Conservation (phyloP, 441 rosid species). For the Populus tomentosa region DNA sequence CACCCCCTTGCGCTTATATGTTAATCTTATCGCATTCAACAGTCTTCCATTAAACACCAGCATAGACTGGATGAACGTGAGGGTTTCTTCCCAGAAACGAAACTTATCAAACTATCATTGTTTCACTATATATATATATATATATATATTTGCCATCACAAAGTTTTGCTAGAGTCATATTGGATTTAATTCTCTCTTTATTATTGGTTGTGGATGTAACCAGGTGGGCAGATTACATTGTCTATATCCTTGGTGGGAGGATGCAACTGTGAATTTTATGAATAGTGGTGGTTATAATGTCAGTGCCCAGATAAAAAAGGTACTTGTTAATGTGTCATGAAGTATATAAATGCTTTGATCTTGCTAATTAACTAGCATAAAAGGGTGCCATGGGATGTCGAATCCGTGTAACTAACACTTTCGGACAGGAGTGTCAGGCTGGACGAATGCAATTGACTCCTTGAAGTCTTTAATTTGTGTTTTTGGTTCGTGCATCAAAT, state of each 20-base stretch:
- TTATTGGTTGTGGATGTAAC: constrained; percentile 5
- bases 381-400: not conserved
- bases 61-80: constrained; percentile 78
- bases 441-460: not conserved
- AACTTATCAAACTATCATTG: not conserved
- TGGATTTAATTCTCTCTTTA: not conserved
- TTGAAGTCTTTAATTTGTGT: not conserved
- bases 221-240: constrained; percentile 86
- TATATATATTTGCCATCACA: not conserved
- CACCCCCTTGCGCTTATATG: constrained; percentile 56
- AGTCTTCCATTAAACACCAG: constrained; percentile 43
- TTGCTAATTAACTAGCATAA: not conserved
- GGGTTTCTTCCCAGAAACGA: constrained; percentile 11
- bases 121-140: too few species aligned
- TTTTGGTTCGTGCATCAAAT: not conserved
- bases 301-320: constrained; percentile 52
- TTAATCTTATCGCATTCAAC: constrained; percentile 48
- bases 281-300: constrained; percentile 74
- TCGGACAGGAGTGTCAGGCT: not conserved
- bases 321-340: constrained; percentile 14
- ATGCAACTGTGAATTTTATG: constrained; percentile 73
- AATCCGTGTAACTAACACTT: not conserved
- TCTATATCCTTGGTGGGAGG: constrained; percentile 80
- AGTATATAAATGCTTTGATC: not conserved
- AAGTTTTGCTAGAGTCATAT: constrained; percentile 7